Percentiles rank a stretch among this genome's conserved stretches.
These are phyloP conservation scores for Thielaviopsis euricoi DNA, from an alignment of 2,329 filamentous ascomycete species.

Conservation along the genomic window DNA sequence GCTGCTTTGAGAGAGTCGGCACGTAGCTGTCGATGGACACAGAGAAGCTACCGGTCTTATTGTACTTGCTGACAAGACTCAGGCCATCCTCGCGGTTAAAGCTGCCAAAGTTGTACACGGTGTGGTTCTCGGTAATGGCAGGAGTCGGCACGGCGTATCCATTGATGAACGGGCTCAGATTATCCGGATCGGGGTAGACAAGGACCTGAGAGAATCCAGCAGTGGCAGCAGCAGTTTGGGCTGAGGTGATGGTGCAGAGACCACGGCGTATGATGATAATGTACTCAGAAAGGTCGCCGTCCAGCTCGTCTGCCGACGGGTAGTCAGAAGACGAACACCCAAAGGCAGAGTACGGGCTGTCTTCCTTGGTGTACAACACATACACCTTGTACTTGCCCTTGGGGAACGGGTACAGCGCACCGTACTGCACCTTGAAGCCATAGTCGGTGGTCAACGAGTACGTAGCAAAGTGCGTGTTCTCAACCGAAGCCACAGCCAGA, in stretches of 20 bases:
- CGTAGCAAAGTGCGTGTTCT: constrained; percentile 11
- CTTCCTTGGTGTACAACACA: neutral
- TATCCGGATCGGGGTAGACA: constrained; percentile 10
- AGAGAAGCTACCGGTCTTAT: neutral
- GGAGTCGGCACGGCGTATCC: constrained; percentile 9
- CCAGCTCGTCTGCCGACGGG: neutral
- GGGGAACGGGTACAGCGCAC: constrained; percentile 6
- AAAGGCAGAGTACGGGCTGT: neutral
- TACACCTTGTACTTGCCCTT: constrained; percentile 6
- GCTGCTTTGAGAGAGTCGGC: constrained; percentile 5
- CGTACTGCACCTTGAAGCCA: constrained; percentile 9
- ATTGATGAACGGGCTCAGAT: constrained; percentile 6
- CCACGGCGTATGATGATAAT: neutral
- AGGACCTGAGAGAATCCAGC: constrained; percentile 10
- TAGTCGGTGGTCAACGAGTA: constrained; percentile 3
- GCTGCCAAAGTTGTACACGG: constrained; percentile 9
- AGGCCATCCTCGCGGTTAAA: constrained; percentile 2
- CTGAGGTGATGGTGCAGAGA: constrained; percentile 1
- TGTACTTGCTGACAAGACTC: neutral
- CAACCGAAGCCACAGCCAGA: constrained; percentile 18
- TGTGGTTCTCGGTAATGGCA: constrained; percentile 4
- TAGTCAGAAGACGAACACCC: neutral
- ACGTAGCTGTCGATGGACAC: constrained; percentile 1
- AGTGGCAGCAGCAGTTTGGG: constrained; percentile 4
- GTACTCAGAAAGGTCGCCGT: constrained; percentile 4